Evolutionary conservation across 1,284 basidiomycete genomes (phyloP).

Genomic region (Bondarzewia mesenterica): DNA sequence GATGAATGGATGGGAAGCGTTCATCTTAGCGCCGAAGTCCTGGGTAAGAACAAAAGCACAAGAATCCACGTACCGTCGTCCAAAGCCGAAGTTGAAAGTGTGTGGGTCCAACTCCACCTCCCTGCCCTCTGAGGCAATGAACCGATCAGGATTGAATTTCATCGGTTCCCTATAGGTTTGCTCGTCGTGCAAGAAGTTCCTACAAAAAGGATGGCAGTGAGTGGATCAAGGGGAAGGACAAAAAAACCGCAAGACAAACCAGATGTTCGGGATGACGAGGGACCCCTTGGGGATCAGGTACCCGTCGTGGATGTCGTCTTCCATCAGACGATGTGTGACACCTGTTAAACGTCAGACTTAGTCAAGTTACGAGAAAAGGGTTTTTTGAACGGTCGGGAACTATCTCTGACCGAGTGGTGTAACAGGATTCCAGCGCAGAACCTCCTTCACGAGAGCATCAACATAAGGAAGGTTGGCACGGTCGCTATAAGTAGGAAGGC

Average conservation of each 20-base stretch:
- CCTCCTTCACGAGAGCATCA: constrained; percentile 19
- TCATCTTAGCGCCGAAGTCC: neutral
- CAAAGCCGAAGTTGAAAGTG: constrained; percentile 3
- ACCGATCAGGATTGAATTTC: constrained; percentile 8
- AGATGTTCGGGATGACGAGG: neutral
- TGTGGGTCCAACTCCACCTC: constrained; percentile 1
- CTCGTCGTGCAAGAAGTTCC: constrained; percentile 5
- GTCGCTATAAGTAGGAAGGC: neutral
- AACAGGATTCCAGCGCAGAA: constrained; percentile 15
- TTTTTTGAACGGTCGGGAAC: too few species aligned
- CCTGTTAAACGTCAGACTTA: neutral
- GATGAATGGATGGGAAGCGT: neutral
- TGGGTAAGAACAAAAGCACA: neutral
- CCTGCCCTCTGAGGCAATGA: neutral
- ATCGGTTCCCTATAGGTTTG: constrained; percentile 1
- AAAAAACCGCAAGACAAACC: neutral
- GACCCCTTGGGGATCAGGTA: neutral
- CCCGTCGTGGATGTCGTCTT: constrained; percentile 4
- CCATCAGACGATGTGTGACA: neutral
- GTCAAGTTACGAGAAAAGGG: too few species aligned
- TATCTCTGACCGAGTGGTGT: constrained; percentile 10
- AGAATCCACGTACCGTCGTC: constrained; percentile 1
- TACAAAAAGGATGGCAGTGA: neutral
- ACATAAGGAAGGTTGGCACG: constrained; percentile 3
- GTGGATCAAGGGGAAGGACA: neutral